These are phyloP conservation scores for Candida ulmi DNA, from an alignment of 805 yeast species.

Conservation along the genomic window DNA sequence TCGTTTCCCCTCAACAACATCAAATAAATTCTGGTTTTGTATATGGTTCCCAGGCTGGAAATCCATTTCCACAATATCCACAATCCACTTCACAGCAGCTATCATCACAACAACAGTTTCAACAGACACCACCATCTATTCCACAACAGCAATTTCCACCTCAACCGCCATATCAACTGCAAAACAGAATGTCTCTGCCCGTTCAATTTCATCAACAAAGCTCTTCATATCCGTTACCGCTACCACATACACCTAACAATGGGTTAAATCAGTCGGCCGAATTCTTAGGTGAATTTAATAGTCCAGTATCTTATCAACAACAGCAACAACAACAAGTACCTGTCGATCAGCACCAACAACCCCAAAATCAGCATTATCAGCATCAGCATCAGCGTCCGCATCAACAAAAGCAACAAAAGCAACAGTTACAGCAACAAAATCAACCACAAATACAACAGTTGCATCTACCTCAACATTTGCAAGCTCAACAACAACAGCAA, in stretches of 20 bases:
- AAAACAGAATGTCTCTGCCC: background rate
- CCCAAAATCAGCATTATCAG: no score
- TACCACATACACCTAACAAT: background rate
- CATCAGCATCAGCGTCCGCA: no score
- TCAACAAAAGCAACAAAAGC: no score
- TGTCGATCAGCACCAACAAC: no score
- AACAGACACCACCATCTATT: background rate
- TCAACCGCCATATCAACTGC: background rate
- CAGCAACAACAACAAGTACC: no score
- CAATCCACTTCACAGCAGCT: slow-evolving; percentile 6
- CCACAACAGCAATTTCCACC: slow-evolving; percentile 1
- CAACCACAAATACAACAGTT: background rate
- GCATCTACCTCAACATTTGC: background rate
- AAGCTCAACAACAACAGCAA: slow-evolving; percentile 1
- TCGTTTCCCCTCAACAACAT: no score
- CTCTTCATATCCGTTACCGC: background rate
- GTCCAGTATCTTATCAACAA: no score
- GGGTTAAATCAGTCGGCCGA: background rate
- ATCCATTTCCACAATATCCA: slow-evolving; percentile 5
- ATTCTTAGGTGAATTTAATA: no score
- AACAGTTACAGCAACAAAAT: no score
- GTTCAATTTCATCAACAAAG: background rate
- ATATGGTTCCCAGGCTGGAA: no score
- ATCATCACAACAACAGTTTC: background rate
- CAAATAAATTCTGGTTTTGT: no score